Conservation (phyloP, 768 basidiomycete genomes). For the Boletus bicolor region DNA sequence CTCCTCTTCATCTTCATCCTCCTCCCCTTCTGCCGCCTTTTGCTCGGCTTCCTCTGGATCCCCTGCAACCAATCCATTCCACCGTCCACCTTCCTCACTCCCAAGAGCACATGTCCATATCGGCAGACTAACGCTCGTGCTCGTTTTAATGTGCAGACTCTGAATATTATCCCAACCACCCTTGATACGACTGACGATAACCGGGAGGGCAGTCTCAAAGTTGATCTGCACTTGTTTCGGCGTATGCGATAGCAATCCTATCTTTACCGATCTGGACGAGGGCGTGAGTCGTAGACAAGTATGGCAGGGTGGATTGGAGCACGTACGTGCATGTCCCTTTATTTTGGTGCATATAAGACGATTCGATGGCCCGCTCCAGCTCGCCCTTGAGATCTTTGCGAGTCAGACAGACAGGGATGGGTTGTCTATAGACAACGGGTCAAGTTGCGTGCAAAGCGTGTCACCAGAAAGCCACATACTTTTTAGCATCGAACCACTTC, state of each 20-base stretch:
- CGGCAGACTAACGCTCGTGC: constrained; percentile 77
- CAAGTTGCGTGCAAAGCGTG: neutral
- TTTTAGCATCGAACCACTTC: constrained; percentile 93
- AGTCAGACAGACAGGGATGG: constrained; percentile 87
- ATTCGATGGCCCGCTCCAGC: constrained; percentile 87
- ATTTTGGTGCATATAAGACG: constrained; percentile 95
- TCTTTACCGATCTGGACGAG: constrained; percentile 69
- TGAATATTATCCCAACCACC: constrained; percentile 92
- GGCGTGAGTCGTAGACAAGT: neutral
- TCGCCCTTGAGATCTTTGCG: constrained; percentile 90
- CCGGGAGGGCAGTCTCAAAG: constrained; percentile 73
- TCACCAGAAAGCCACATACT: constrained; percentile 49
- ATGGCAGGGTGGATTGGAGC: neutral
- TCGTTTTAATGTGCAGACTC: constrained; percentile 86
- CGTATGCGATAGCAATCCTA: constrained; percentile 70
- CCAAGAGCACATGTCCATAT: constrained; percentile 85
- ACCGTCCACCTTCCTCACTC: constrained; percentile 34
- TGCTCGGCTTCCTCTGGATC: constrained; percentile 3
- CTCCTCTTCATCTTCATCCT: neutral
- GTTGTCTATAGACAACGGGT: constrained; percentile 57
- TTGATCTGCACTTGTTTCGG: constrained; percentile 76
- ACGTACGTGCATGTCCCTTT: constrained; percentile 90
- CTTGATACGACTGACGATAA: constrained; percentile 63
- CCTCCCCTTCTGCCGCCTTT: neutral
- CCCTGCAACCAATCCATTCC: constrained; percentile 25